Evolutionary conservation across 2,329 filamentous ascomycete species (phyloP).

Genomic region (Epichloe sibirici): DNA sequence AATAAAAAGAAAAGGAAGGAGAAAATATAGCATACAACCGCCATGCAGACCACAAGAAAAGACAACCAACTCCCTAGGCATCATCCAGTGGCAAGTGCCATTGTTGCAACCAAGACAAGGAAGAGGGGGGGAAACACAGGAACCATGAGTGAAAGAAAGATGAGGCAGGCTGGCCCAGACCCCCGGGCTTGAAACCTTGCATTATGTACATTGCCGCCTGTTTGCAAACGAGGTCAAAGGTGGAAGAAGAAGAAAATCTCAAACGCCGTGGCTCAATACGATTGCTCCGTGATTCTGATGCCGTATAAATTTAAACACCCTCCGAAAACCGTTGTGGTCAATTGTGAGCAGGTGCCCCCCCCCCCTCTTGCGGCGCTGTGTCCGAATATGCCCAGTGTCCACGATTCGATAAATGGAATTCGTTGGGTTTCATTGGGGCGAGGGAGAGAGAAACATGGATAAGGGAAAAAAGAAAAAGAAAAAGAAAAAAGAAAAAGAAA

Average conservation of each 20-base stretch:
- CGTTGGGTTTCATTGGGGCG: neutral
- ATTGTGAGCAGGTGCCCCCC: neutral
- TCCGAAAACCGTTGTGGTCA: constrained; percentile 1
- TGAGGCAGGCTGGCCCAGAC: neutral
- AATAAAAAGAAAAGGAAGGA: neutral
- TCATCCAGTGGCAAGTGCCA: neutral
- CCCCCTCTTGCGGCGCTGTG: neutral
- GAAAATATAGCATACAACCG: neutral
- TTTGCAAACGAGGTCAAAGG: neutral
- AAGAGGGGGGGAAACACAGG: neutral
- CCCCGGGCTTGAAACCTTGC: neutral
- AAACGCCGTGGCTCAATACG: constrained; percentile 4
- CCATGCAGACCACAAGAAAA: neutral
- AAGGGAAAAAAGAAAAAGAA: no score
- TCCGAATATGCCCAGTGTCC: neutral
- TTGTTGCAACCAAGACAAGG: neutral
- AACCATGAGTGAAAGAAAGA: neutral
- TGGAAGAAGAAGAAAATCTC: no score
- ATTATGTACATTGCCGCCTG: neutral
- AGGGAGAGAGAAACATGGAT: neutral
- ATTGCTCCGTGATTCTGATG: constrained; percentile 5
- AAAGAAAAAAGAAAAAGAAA: no score
- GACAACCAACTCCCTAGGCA: neutral
- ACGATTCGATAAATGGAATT: neutral
- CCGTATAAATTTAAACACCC: neutral